Evolutionary conservation across 257 asterid species (phyloP).

Genomic region (Salvia miltiorrhiza): DNA sequence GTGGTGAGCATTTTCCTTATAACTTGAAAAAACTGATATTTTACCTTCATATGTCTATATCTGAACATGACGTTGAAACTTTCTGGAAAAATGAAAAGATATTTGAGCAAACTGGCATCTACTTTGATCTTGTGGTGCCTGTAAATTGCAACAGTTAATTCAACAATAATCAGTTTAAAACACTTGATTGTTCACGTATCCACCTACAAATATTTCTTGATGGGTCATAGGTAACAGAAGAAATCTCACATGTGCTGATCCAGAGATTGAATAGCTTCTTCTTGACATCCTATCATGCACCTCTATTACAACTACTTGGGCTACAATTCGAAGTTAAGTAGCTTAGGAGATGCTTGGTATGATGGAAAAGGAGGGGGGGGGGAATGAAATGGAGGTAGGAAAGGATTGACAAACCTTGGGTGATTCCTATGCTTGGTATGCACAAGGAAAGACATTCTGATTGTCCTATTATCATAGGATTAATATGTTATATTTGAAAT

Average conservation of each 20-base stretch:
- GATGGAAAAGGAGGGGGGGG: no score
- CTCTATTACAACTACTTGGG: background rate
- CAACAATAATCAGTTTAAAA: background rate
- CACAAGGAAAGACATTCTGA: no score
- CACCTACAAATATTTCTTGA: background rate
- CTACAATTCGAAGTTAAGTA: background rate
- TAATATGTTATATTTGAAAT: no score
- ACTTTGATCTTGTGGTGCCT: constrained; percentile 9
- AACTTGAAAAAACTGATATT: constrained; percentile 2
- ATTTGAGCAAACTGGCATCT: background rate
- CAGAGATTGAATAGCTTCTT: constrained; percentile 3
- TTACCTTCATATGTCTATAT: constrained; percentile 3
- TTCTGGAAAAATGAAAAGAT: constrained; percentile 4
- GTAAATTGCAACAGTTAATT: background rate
- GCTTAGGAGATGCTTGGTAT: background rate
- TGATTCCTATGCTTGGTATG: no score
- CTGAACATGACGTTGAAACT: constrained; percentile 12
- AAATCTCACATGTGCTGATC: background rate
- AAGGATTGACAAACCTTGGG: no score
- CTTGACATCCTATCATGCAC: constrained; percentile 4
- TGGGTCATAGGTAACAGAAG: background rate
- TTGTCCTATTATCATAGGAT: no score
- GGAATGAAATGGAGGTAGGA: no score
- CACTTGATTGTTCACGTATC: background rate
- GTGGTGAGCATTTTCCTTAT: constrained; percentile 48